Conservation (phyloP, 1,284 basidiomycete species). For the Moesziomyces globuligerus region DNA sequence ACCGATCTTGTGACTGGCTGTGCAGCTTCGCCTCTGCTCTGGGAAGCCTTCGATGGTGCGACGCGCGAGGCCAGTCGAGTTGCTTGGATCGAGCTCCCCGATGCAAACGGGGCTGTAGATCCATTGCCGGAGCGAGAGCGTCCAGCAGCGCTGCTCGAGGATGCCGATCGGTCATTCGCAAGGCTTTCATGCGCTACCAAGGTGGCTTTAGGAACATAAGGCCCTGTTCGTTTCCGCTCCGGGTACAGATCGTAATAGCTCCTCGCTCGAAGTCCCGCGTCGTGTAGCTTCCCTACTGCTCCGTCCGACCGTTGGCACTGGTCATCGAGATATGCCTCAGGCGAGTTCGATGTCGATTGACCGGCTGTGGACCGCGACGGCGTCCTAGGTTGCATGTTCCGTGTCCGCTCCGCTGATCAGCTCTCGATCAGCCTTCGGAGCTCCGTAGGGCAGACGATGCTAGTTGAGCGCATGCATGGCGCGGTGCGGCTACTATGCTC, state of each 20-base stretch:
- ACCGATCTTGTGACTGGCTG: background rate
- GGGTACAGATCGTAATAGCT: constrained; percentile 57
- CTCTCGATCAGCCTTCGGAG: background rate
- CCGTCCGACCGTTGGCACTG: background rate
- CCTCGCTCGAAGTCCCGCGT: background rate
- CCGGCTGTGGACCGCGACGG: background rate
- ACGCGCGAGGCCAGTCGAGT: too few relatives aligned
- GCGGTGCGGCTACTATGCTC: background rate
- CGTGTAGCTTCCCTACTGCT: background rate
- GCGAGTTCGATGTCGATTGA: background rate
- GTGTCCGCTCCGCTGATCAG: background rate
- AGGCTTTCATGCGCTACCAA: constrained; percentile 9
- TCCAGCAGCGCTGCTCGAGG: background rate
- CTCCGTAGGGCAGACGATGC: background rate
- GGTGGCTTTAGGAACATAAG: constrained; percentile 43
- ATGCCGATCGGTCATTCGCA: background rate
- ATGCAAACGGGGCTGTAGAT: too few relatives aligned
- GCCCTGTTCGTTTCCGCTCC: constrained; percentile 48
- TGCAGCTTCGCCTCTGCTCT: background rate
- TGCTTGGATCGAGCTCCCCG: too few relatives aligned
- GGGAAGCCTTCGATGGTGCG: background rate
- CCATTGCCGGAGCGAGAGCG: constrained; percentile 14
- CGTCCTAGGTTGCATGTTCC: background rate
- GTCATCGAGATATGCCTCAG: background rate
- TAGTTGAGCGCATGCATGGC: background rate